A percentile compares a stretch with the other conserved stretches of the same genome.
phyloP scores from a whole-genome alignment of 108 stramenopile species.

The Nannochloropsis salina region DNA sequence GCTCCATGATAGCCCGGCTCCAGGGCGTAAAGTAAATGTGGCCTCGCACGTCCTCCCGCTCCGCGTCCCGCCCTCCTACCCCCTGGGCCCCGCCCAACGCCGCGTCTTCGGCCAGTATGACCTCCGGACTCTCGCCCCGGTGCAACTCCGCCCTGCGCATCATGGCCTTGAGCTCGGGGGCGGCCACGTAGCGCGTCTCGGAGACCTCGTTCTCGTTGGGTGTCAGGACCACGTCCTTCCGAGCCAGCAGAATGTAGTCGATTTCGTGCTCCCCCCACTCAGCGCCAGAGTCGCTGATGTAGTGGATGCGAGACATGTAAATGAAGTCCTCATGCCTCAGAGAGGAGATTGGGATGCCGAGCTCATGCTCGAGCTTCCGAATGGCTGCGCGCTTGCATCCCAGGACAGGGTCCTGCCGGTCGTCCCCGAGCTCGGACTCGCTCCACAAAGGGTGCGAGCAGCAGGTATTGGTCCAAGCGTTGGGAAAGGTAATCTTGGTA shows the following conservation, averaged over 20 bases:
- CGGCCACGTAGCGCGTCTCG: slow-evolving; percentile 66
- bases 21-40: slow-evolving; percentile 43
- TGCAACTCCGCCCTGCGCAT: neutral
- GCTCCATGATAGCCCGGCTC: slow-evolving; percentile 42
- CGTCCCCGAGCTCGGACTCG: slow-evolving; percentile 34
- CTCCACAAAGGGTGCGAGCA: slow-evolving; percentile 77
- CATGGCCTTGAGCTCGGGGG: neutral
- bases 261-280: slow-evolving; percentile 56
- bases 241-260: slow-evolving; percentile 62
- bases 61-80: slow-evolving; percentile 21
- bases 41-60: slow-evolving; percentile 30
- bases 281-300: slow-evolving; percentile 37
- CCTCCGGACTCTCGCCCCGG: neutral
- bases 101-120: slow-evolving; percentile 23
- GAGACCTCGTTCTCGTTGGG: slow-evolving; percentile 87
- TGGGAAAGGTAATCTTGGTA: slow-evolving; percentile 53
- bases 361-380: slow-evolving; percentile 57
- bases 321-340: slow-evolving; percentile 34
- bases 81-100: slow-evolving; percentile 24
- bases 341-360: slow-evolving; percentile 44
- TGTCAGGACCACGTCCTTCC: slow-evolving; percentile 60
- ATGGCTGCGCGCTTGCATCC: slow-evolving; percentile 50
- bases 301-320: slow-evolving; percentile 50
- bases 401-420: slow-evolving; percentile 36
- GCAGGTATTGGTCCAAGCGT: slow-evolving; percentile 57